Evolutionary conservation across 108 stramenopile genomes (phyloP).

Genomic region (Pseudonitzschia multiseries): DNA sequence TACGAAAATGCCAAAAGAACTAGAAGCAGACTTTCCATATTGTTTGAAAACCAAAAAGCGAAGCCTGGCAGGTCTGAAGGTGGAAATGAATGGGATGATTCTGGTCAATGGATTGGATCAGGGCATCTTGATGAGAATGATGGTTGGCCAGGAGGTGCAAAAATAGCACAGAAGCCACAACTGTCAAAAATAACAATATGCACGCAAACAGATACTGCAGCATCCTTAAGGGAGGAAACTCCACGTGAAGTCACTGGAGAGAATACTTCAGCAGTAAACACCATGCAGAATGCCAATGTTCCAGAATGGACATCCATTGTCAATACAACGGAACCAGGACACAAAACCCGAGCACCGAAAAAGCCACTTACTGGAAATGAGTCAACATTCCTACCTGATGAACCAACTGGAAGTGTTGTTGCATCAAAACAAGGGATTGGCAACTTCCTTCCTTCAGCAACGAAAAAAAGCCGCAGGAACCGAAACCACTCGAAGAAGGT

Average conservation of each 20-base stretch:
- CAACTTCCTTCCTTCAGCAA: background rate
- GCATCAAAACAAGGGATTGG: background rate
- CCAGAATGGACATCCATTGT: constrained; percentile 8
- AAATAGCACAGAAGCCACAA: background rate
- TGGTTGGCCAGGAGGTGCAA: constrained; percentile 21
- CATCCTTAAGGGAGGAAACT: background rate
- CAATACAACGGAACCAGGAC: constrained; percentile 1
- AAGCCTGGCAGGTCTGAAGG: background rate
- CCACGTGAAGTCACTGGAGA: background rate
- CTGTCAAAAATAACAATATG: background rate
- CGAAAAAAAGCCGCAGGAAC: background rate
- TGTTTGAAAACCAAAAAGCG: background rate
- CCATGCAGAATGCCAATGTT: background rate
- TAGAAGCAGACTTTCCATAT: background rate
- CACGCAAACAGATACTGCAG: background rate
- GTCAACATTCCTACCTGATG: background rate
- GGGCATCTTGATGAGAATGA: background rate
- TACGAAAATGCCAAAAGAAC: constrained; percentile 7
- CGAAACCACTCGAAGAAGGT: constrained; percentile 8
- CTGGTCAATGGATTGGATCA: background rate
- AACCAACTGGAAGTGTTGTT: background rate
- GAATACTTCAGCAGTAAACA: background rate
- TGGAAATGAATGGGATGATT: constrained; percentile 6
- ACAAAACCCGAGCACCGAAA: background rate
- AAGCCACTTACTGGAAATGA: background rate